A percentile compares a stretch with the other conserved stretches of the same genome.
These are phyloP conservation scores for Balansia obtecta DNA, from an alignment of 2,329 filamentous ascomycete genomes.

Conservation along the genomic window DNA sequence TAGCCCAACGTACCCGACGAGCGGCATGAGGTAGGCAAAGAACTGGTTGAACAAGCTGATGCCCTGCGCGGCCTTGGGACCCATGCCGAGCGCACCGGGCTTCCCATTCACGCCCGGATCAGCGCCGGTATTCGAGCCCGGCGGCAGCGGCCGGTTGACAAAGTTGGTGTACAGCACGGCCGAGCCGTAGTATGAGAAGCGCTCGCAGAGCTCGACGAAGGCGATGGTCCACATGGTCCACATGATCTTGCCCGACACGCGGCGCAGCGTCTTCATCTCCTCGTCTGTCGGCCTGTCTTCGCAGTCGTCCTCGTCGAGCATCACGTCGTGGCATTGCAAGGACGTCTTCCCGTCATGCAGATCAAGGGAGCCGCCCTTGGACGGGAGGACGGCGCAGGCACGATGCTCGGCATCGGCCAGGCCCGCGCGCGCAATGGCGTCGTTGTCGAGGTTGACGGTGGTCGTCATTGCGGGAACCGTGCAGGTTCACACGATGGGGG, in stretches of 20 bases:
- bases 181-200: constrained; percentile 66
- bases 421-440: constrained; percentile 22
- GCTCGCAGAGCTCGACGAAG: constrained; percentile 63
- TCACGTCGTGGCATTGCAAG: constrained; percentile 9
- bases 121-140: constrained; percentile 41
- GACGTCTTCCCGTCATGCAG: constrained; percentile 8
- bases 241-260: constrained; percentile 52
- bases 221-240: constrained; percentile 57
- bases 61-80: constrained; percentile 39
- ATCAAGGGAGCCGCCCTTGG: constrained; percentile 19
- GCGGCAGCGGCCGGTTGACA: constrained; percentile 42
- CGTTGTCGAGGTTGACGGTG: constrained; percentile 22
- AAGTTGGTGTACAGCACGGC: constrained; percentile 58
- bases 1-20: constrained; percentile 34
- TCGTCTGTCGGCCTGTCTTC: constrained; percentile 44
- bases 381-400: constrained; percentile 15
- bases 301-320: constrained; percentile 16
- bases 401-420: constrained; percentile 19
- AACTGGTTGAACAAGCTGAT: constrained; percentile 44
- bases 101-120: constrained; percentile 19
- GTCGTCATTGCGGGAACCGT: constrained; percentile 19
- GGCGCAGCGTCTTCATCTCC: constrained; percentile 47
- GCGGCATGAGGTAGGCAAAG: constrained; percentile 48
- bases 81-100: constrained; percentile 44
- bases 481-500: not conserved